Evolutionary conservation across 2,329 filamentous ascomycete genomes (phyloP).

Genomic region (Cadophora gregata): DNA sequence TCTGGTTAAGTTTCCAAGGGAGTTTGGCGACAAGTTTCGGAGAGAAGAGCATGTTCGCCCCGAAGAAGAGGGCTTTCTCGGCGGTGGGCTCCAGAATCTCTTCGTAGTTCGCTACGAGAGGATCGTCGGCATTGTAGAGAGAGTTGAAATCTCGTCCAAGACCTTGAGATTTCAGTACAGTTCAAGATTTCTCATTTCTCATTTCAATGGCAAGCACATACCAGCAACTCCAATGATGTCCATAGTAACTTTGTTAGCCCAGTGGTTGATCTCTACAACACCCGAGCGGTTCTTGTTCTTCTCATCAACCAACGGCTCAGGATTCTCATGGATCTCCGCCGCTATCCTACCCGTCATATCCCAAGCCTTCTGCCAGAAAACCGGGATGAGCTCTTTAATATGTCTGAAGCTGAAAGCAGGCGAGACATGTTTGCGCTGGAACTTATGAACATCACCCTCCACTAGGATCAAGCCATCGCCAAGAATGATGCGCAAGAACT

Average conservation of each 20-base stretch:
- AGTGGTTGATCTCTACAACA: constrained; percentile 62
- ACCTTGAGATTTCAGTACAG: constrained; percentile 46
- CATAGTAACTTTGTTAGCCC: constrained; percentile 70
- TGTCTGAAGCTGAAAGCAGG: constrained; percentile 84
- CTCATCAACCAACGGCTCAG: constrained; percentile 42
- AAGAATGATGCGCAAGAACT: constrained; percentile 65
- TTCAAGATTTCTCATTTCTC: neutral
- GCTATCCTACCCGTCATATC: constrained; percentile 69
- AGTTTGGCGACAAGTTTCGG: constrained; percentile 63
- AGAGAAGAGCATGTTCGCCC: constrained; percentile 67
- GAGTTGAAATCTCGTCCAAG: constrained; percentile 73
- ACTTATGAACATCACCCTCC: constrained; percentile 87
- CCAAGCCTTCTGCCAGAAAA: constrained; percentile 79
- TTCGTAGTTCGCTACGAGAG: constrained; percentile 62
- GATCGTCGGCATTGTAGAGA: constrained; percentile 62
- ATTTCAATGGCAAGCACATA: neutral
- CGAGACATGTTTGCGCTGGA: constrained; percentile 76
- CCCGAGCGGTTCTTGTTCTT: constrained; percentile 40
- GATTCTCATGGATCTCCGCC: constrained; percentile 50
- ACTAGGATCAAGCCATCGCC: constrained; percentile 68
- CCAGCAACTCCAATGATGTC: constrained; percentile 74
- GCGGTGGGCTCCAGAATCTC: constrained; percentile 58
- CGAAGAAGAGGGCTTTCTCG: constrained; percentile 58
- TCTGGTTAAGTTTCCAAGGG: constrained; percentile 71
- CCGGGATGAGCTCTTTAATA: constrained; percentile 80